Conservation (phyloP, 2,329 filamentous ascomycete genomes). For the Grosmannia serpens region DNA sequence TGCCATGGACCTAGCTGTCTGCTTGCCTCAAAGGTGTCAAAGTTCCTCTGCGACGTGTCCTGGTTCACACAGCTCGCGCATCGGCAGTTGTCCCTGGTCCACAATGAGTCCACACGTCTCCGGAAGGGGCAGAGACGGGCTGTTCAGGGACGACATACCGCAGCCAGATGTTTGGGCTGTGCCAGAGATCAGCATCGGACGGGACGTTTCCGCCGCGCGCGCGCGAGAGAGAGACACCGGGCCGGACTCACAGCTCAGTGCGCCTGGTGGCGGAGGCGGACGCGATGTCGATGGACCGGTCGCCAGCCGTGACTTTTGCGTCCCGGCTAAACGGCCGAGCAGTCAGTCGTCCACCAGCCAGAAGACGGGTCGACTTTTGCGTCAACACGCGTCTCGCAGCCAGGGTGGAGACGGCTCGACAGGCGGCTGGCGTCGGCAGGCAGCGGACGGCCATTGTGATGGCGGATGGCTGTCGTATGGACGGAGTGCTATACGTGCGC, state of each 20-base stretch:
- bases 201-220: neutral
- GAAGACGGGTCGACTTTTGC: neutral
- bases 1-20: neutral
- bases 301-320: slow-evolving; percentile 4
- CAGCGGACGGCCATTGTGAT: no score
- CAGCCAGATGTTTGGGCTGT: slow-evolving; percentile 12
- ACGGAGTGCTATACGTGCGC: no score
- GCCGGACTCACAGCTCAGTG: slow-evolving; percentile 5
- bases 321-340: slow-evolving; percentile 1
- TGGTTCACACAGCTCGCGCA: slow-evolving; percentile 56
- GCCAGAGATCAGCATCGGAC: neutral
- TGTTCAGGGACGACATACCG: slow-evolving; percentile 5
- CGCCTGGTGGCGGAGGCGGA: slow-evolving; percentile 13
- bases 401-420: neutral
- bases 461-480: no score
- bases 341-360: neutral
- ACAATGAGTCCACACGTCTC: neutral
- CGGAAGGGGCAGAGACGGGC: no score
- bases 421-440: neutral
- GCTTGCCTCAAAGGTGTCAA: slow-evolving; percentile 54
- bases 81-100: slow-evolving; percentile 57
- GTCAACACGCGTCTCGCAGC: neutral
- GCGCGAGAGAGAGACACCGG: neutral
- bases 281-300: slow-evolving; percentile 9
- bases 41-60: slow-evolving; percentile 56